Evolutionary conservation across 768 basidiomycete species (phyloP).

Genomic region (Tylopilus plumbeoviolaceoides): DNA sequence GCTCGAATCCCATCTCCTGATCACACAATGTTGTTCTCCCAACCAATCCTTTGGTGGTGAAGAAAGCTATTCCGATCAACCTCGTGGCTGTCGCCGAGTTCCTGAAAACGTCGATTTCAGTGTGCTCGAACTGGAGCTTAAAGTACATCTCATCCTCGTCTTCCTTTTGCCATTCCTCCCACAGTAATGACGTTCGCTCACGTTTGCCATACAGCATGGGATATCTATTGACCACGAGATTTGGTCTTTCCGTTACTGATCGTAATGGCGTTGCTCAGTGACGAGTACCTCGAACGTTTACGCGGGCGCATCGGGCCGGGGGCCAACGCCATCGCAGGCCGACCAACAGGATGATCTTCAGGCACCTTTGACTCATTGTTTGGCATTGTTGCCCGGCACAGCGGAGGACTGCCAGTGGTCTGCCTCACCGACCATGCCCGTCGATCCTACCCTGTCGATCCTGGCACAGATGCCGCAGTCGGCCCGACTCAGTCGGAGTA

Average conservation of each 20-base stretch:
- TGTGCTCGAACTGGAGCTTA: conserved; percentile 58
- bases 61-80: conserved; percentile 86
- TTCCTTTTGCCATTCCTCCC: no score
- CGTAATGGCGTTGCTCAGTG: conserved; percentile 36
- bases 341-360: conserved; percentile 69
- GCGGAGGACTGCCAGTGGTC: not conserved
- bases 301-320: conserved; percentile 76
- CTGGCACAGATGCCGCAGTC: no score
- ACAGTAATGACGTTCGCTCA: no score
- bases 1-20: conserved; percentile 42
- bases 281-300: conserved; percentile 49
- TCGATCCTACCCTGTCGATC: no score
- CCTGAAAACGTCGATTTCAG: conserved; percentile 87
- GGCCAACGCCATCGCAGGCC: conserved; percentile 79
- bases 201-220: no score
- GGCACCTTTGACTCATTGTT: conserved; percentile 91
- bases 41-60: conserved; percentile 47
- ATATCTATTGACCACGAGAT: no score
- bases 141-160: no score
- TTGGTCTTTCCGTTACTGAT: conserved; percentile 30
- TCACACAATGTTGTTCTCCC: conserved; percentile 29
- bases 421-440: no score
- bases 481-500: no score
- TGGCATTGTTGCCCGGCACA: conserved; percentile 63
- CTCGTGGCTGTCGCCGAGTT: conserved; percentile 95